Evolutionary conservation across 768 basidiomycete species (phyloP), one percentile per base, ranked within the genome.

Genomic region (Pulveroboletus sp.): DNA sequence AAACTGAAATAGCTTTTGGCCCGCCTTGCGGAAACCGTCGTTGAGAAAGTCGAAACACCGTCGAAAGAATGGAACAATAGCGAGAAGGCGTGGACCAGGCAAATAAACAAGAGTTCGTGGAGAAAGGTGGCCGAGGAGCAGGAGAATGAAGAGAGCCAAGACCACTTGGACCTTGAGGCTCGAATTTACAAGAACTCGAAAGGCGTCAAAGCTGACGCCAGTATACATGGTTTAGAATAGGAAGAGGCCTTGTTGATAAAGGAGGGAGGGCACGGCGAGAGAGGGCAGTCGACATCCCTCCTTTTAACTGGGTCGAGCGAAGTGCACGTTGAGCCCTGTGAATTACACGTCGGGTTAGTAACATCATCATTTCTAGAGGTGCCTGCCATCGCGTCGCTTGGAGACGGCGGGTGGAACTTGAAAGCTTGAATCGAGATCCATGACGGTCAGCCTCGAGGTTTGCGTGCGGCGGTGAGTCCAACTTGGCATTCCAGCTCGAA

Each of bases 41-140:
- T 80, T 82, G 51, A 90, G 61, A 64, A 90, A 90, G 59, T 88
- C 86, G 59, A 81, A 82, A 45, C 86, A 76, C 56, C 68, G 70
- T 39, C 76, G 78, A 64, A 87, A 88, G 74, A 90, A 90, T 14
- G 85, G 80, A 25, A 70, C 61, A 45, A 85, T 82, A 53, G 79
- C 75, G 58, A 79, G 74, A 47, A 85, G 69, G 49, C 77, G 75
- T 36, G 72, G 70, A 36, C 81, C 79, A 36, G 86, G 85, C 6
- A 89, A 71, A 43, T 70, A 72, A 39, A 70, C 72, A 43, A 87
- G 81, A 35, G 75, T 65, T 38, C 61, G 63, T n/a, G 51, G 31
- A 21, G 61, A 47, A 39, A 60, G 52, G 56, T 83, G 79, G 51
- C 78, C 61, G 72, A 79, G 57, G 58, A 74, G 63, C 57, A 69